Percentiles rank a stretch among this genome's conserved stretches.
Evolutionary conservation across 257 asterid species (phyloP).

Genomic region (Gynochthodes officinalis): DNA sequence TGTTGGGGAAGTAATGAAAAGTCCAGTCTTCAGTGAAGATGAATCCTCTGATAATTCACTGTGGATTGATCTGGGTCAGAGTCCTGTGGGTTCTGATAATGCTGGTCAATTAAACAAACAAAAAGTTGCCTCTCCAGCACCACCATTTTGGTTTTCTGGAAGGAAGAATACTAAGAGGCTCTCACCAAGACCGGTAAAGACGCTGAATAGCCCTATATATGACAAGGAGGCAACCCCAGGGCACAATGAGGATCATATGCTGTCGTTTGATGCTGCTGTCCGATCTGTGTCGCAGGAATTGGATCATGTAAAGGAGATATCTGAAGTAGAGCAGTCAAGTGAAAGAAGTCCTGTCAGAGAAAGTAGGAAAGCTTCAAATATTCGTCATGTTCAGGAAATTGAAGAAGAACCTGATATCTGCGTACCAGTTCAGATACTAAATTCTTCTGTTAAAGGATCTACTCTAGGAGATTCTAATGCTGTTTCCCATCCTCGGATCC

Average conservation of each 20-base stretch:
- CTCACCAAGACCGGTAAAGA: slow-evolving; percentile 67
- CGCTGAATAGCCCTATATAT: slow-evolving; percentile 60
- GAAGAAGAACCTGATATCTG: slow-evolving; percentile 57
- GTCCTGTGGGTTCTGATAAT: slow-evolving; percentile 71
- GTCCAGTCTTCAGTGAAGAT: slow-evolving; percentile 95
- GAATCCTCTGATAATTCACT: slow-evolving; percentile 92
- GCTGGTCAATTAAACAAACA: slow-evolving; percentile 54
- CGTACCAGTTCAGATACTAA: slow-evolving; percentile 25
- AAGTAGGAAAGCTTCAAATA: slow-evolving; percentile 25
- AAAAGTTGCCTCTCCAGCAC: slow-evolving; percentile 64
- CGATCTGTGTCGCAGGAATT: slow-evolving; percentile 81
- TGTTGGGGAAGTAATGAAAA: slow-evolving; percentile 91
- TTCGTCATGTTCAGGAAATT: slow-evolving; percentile 46
- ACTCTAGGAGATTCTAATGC: slow-evolving; percentile 14
- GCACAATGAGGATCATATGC: slow-evolving; percentile 42
- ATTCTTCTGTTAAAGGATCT: slow-evolving; percentile 27
- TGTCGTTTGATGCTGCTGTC: slow-evolving; percentile 90
- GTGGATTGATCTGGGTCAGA: slow-evolving; percentile 98
- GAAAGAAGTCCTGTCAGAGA: slow-evolving; percentile 34
- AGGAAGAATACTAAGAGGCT: slow-evolving; percentile 53
- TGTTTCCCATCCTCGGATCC: slow-evolving; percentile 27
- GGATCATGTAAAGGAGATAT: slow-evolving; percentile 63
- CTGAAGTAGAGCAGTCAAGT: slow-evolving; percentile 49
- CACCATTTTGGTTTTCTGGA: slow-evolving; percentile 85
- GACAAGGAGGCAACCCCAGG: slow-evolving; percentile 53